Conservation (phyloP, 768 basidiomycete genomes). For the Serpula lacrymans region DNA sequence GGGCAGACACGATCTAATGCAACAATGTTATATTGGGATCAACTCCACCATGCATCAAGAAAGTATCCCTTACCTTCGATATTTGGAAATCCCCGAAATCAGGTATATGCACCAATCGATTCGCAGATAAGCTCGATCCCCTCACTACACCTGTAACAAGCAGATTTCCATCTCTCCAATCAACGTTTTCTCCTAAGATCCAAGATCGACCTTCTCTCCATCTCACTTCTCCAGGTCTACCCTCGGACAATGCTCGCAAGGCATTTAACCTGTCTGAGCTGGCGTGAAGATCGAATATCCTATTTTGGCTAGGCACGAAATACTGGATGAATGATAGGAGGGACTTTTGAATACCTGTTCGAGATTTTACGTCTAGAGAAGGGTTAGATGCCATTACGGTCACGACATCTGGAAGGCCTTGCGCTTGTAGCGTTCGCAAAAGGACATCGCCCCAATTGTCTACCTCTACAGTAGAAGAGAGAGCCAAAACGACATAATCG, state of each 20-base stretch:
- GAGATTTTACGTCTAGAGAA: slow-evolving; percentile 57
- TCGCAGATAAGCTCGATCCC: slow-evolving; percentile 71
- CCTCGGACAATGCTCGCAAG: slow-evolving; percentile 78
- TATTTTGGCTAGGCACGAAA: slow-evolving; percentile 81
- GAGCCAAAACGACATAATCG: slow-evolving; percentile 84
- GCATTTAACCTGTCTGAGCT: slow-evolving; percentile 68
- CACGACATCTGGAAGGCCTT: slow-evolving; percentile 84
- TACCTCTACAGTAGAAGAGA: slow-evolving; percentile 83
- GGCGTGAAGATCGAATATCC: slow-evolving; percentile 69
- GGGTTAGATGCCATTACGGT: slow-evolving; percentile 63
- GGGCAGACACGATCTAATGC: slow-evolving; percentile 67
- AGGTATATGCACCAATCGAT: slow-evolving; percentile 84
- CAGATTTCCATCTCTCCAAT: slow-evolving; percentile 63
- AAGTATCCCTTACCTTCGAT: slow-evolving; percentile 56
- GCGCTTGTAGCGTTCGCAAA: slow-evolving; percentile 82
- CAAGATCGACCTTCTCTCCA: slow-evolving; percentile 83
- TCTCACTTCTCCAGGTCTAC: slow-evolving; percentile 71
- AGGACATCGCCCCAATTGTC: slow-evolving; percentile 83
- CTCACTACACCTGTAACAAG: slow-evolving; percentile 82
- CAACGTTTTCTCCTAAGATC: slow-evolving; percentile 65
- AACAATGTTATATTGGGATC: slow-evolving; percentile 2
- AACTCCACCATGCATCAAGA: neutral
- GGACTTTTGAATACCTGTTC: slow-evolving; percentile 73
- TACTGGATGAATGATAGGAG: slow-evolving; percentile 93
- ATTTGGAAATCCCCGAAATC: slow-evolving; percentile 88